Evolutionary conservation across 495 filamentous ascomycete genomes (phyloP).

Genomic region (Gamarada debralockiae): DNA sequence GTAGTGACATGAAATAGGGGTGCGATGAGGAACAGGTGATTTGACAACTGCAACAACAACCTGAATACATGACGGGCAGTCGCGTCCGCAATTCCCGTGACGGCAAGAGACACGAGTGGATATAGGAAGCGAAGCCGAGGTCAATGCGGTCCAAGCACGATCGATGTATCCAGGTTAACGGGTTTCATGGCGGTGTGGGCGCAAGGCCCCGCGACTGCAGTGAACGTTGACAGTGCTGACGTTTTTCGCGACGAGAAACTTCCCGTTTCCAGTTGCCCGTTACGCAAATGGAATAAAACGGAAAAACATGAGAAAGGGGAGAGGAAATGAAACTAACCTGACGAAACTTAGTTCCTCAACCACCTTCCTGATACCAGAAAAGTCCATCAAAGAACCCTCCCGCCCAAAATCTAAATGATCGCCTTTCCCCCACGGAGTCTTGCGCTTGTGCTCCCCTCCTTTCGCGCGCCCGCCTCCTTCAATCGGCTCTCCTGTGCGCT

Average conservation of each 20-base stretch:
- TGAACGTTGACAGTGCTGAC: background rate
- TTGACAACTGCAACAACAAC: too few relatives aligned
- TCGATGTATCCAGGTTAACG: constrained; percentile 4
- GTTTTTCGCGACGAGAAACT: background rate
- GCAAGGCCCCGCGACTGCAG: background rate
- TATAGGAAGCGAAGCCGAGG: background rate
- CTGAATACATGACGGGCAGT: too few relatives aligned
- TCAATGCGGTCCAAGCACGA: background rate
- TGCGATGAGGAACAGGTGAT: too few relatives aligned
- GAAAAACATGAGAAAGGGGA: background rate
- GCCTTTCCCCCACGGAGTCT: constrained; percentile 57
- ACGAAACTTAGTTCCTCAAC: constrained; percentile 79
- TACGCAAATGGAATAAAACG: too few relatives aligned
- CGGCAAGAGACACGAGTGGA: background rate
- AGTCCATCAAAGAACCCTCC: constrained; percentile 57
- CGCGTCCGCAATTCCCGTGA: background rate
- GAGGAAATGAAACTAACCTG: constrained; percentile 44
- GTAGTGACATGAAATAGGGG: too few relatives aligned
- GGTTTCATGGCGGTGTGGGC: constrained; percentile 9
- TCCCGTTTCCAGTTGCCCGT: background rate
- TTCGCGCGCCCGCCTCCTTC: constrained; percentile 28
- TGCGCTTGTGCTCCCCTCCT: constrained; percentile 64
- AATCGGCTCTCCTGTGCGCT: constrained; percentile 33
- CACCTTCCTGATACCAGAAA: constrained; percentile 52
- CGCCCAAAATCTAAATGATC: constrained; percentile 66